Base-by-base conservation (phyloP, 441 rosid genomes). In the Gossypium aridum region DNA sequence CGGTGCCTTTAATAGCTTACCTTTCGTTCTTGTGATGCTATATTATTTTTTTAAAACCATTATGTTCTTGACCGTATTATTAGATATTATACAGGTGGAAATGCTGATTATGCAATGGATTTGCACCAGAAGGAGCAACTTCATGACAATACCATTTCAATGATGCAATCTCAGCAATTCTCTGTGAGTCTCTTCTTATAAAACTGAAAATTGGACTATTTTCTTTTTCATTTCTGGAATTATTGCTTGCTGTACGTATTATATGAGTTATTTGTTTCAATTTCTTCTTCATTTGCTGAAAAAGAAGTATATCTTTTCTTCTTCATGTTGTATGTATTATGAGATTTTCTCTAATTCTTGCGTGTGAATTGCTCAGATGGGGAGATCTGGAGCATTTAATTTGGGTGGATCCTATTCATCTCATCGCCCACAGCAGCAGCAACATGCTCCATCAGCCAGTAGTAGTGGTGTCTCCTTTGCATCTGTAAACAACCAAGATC, bases 121-220 rank as follows among this genome's bases (percentile, higher is more conserved):
- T 72, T 96, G 85, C 99, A 96, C 81, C 97, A 91, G 84, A 96
- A 93, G 80, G 99, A 96, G 66, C 98, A 92, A 86, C 86, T 89
- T 80, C 98, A 93, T 81, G 98, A 96, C 62, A 94, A 86, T 81
- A 63, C 98, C 22, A 76, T 92, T 83, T 84, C 94, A 39, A 85
- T 92, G 94, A 93, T 92, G 93, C 99, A 91, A 81, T 88, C 99
- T 76, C 99, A 96, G 85, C 93, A 91, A 80, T 95, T 90, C 81
- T 85, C 96, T 73, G 99, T 96, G 84, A 87, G 99, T 80, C 28
- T 16, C 19, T n/a, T 77, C 47, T 43, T 70, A 22, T 26, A 31
- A 71, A 55, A 31, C 67, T 73, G 23, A 67, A 45, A 65, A 68
- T 53, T 26, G 66, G 19, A 45, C 63, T 81, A 12, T 23, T 76